phyloP scores from a whole-genome alignment of 805 yeast species.

The Grigorovia transvaalensis region DNA sequence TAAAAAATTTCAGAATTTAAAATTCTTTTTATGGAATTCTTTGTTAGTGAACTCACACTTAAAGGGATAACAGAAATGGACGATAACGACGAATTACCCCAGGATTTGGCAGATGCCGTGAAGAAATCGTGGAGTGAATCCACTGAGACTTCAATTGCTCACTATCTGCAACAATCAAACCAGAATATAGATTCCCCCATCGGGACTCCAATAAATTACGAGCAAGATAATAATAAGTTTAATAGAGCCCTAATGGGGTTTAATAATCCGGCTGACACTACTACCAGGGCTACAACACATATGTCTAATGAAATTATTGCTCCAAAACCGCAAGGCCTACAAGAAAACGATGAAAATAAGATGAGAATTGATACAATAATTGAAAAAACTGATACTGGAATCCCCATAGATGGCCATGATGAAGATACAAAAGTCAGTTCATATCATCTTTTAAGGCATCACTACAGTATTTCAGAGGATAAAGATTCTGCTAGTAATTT shows the following conservation, averaged over 20 bases:
- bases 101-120: slow-evolving; percentile 24
- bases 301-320: not conserved
- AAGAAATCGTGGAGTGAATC: slow-evolving; percentile 27
- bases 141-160: not conserved
- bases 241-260: not conserved
- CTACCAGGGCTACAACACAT: not conserved
- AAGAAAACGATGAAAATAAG: not conserved
- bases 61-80: not conserved
- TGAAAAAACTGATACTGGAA: not conserved
- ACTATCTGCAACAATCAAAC: not conserved
- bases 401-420: not conserved
- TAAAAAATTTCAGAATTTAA: too few species aligned
- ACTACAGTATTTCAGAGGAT: slow-evolving; percentile 20
- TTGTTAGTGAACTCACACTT: not conserved
- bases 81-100: slow-evolving; percentile 9
- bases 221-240: not conserved
- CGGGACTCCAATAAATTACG: slow-evolving; percentile 7
- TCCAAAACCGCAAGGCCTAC: not conserved
- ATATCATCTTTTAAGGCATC: slow-evolving; percentile 19
- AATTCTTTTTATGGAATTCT: not conserved
- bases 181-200: slow-evolving; percentile 11
- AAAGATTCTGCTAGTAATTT: slow-evolving; percentile 18
- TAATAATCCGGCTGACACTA: not conserved
- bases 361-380: too few species aligned
- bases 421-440: not conserved